Evolutionary conservation across 495 filamentous ascomycete species (phyloP), one percentile per base, ranked within the genome.

Genomic region (Penicillium desertorum): DNA sequence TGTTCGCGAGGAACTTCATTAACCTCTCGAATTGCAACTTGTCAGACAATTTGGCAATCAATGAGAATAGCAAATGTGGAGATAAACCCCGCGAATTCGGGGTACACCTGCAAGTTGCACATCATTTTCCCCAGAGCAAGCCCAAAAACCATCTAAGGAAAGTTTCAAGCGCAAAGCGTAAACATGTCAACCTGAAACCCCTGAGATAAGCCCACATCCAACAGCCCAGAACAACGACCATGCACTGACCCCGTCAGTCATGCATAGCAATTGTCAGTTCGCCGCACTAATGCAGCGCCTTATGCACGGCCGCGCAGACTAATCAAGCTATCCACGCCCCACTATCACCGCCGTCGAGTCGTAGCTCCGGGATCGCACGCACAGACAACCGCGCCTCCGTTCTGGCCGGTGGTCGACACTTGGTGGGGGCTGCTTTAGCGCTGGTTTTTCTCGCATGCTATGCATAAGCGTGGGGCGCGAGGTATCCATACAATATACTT

Each of bases 251-350:
- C 53, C 36, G 55, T 43, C 30, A 47, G 30, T 16, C 41, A 57
- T 62, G 56, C 60, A 62, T 46, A 54, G 59, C 36, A 49, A 64
- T 59, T 59, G 62, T 68, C 62, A 68, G 52, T 65, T 68, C 62
- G 60, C 65, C 62, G 65, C 62, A 61, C 65, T 63, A 68, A 61
- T 62, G 65, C 62, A 62, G 17, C 39, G 54, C 34, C 60, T 53
- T 48, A 61, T 65, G 65, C 56, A 62, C 54, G 57, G 43, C 39
- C 53, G 59, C 55, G 57, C 59, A 64, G 54, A 20, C 54, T 42
- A 52, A 51, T 25, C 47, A 65, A 51, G 48, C 60, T 42, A 54
- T 57, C 34, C 43, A 19, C 9, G 60, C 54, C 60, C 62, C 63
- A 62, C 62, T 48, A 48, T 42, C 58, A 42, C 49, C 49, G n/a